These are phyloP conservation scores for Carex sylvatica DNA, from an alignment of 202 grass and related monocot genomes.

Conservation along the genomic window DNA sequence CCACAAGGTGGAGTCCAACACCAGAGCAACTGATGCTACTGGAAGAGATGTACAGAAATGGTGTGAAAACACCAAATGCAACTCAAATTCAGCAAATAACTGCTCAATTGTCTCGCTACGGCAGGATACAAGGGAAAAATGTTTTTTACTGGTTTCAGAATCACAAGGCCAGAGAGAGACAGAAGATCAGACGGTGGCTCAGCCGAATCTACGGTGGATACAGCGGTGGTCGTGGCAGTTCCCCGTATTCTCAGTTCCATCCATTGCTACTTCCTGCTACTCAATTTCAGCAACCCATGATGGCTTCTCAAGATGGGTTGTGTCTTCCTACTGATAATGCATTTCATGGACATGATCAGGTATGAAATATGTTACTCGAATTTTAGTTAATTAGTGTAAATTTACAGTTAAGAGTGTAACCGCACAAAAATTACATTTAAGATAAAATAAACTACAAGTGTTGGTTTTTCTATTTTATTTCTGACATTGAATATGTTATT, in stretches of 20 bases:
- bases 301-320: slow-evolving; percentile 16
- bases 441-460: not conserved
- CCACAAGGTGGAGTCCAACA: slow-evolving; percentile 34
- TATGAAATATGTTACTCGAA: not conserved
- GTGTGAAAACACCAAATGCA: slow-evolving; percentile 33
- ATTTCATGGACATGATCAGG: slow-evolving; percentile 22
- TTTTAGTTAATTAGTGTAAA: not conserved
- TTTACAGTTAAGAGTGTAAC: not conserved
- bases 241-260: slow-evolving; percentile 17
- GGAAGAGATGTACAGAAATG: slow-evolving; percentile 37
- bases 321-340: slow-evolving; percentile 6
- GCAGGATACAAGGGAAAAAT: slow-evolving; percentile 42
- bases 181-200: slow-evolving; percentile 35
- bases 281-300: slow-evolving; percentile 8
- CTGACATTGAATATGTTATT: slow-evolving; percentile 6
- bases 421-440: not conserved
- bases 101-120: slow-evolving; percentile 31
- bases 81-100: slow-evolving; percentile 35
- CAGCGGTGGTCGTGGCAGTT: not conserved
- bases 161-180: slow-evolving; percentile 41
- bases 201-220: slow-evolving; percentile 28
- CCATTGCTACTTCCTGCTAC: not conserved
- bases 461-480: not conserved
- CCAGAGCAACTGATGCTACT: slow-evolving; percentile 40
- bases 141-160: slow-evolving; percentile 49